Evolutionary conservation across 129 eudicot genomes (phyloP).

Genomic region (Centaurea solstitialis): DNA sequence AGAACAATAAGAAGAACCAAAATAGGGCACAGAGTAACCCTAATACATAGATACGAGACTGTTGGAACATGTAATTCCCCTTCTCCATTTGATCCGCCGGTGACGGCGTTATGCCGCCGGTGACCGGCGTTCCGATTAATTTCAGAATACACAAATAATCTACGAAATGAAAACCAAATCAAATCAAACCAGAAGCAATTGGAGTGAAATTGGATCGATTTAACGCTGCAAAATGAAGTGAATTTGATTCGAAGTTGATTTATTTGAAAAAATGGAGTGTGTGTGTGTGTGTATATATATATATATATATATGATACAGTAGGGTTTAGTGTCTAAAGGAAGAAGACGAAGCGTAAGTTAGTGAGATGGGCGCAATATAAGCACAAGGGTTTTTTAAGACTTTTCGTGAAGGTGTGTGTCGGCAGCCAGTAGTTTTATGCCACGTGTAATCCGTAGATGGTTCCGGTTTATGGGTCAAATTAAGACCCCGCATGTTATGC

Average conservation of each 20-base stretch:
- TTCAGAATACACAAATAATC: slow-evolving; percentile 7
- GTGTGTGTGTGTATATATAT: too few species aligned
- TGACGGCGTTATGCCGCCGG: slow-evolving; percentile 16
- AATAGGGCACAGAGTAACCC: slow-evolving; percentile 47
- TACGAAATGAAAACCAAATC: neutral
- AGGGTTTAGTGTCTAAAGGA: neutral
- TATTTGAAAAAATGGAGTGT: neutral
- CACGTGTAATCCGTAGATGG: slow-evolving; percentile 19
- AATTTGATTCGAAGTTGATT: slow-evolving; percentile 4
- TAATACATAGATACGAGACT: slow-evolving; percentile 53
- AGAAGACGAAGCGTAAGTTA: slow-evolving; percentile 29
- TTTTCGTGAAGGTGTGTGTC: slow-evolving; percentile 16
- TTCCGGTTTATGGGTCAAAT: slow-evolving; percentile 22
- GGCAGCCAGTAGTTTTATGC: slow-evolving; percentile 16
- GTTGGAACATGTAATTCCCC: slow-evolving; percentile 43
- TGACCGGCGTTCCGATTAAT: slow-evolving; percentile 50
- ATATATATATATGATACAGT: neutral
- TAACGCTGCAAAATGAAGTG: neutral
- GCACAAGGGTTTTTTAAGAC: slow-evolving; percentile 3
- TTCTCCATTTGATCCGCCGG: slow-evolving; percentile 59
- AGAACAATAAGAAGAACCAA: slow-evolving; percentile 67
- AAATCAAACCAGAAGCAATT: neutral
- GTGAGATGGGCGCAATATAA: slow-evolving; percentile 21
- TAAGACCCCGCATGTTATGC: slow-evolving; percentile 13
- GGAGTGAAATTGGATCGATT: neutral